Base-by-base conservation (phyloP, 2,329 filamentous ascomycete genomes). In the Fusarium clavum region DNA sequence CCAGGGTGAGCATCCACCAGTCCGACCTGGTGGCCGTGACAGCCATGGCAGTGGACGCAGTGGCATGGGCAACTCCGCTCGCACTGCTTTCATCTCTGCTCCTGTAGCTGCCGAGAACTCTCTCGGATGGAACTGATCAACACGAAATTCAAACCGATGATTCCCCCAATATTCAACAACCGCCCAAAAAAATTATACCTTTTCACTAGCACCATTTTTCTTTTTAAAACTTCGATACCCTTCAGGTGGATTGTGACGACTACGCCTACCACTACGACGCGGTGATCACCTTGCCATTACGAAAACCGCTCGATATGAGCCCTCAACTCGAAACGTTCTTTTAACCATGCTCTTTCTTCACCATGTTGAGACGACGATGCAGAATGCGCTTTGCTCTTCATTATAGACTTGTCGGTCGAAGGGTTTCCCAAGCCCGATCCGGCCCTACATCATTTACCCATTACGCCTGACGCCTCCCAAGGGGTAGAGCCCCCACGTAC, bases 81-180 rank as follows among this genome's bases (percentile, higher is more conserved):
- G 87, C 49, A 88, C 86, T 6, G 85, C 86, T 45, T 85, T 91
- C 81, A 97, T 98, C 79, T 97, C 93, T 67, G 93, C 93, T 34
- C 94, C 94, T 6, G 92, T 97, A 69, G 94, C 94, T 80, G 92
- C 94, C 6, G 94, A 97, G 84, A 98, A 98, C 86, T 97, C 94
- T 54, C 88, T 98, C 72, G 94, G 94, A 76, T 98, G 94, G 94
- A 97, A 97, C 84, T 98, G 71, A 80, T 70, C 44, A n/a, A 22
- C 9, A 30, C 5, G 32, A 24, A 18, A 69, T 69, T 41, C 63
- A 45, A 55, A 65, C 57, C 47, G 54, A 63, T 57, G 54, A 67
- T 64, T 61, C 65, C 48, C 45, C 41, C 57, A 59, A 41, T 54
- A 60, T 61, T 52, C 45, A 53, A 66, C 43, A 69, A 61, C 41